Conservation (phyloP, 352 stramenopile genomes). For the Pythium volutum region DNA sequence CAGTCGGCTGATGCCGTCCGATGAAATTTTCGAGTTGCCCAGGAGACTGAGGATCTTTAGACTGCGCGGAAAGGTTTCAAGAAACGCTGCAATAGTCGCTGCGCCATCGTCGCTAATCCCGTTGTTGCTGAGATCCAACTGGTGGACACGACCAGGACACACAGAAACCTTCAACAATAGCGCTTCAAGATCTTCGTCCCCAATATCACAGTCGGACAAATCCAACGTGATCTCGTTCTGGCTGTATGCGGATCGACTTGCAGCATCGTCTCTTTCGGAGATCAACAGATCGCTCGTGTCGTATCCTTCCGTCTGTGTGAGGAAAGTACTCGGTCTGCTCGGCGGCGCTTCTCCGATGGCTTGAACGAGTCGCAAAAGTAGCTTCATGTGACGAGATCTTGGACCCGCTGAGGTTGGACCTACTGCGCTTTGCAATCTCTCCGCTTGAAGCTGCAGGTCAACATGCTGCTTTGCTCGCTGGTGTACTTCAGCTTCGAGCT, state of each 20-base stretch:
- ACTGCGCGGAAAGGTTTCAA: constrained; percentile 29
- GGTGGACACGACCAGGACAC: constrained; percentile 27
- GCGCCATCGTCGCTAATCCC: constrained; percentile 37
- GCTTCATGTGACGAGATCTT: constrained; percentile 13
- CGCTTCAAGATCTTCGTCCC: constrained; percentile 38
- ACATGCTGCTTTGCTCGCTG: constrained; percentile 33
- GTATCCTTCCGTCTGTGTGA: constrained; percentile 33
- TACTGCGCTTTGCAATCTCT: background rate
- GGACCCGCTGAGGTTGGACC: background rate
- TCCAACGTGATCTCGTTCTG: constrained; percentile 19
- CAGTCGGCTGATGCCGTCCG: constrained; percentile 30
- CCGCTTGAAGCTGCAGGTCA: constrained; percentile 1
- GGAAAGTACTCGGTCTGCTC: constrained; percentile 40
- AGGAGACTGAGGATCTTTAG: constrained; percentile 33
- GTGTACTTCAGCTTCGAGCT: constrained; percentile 36
- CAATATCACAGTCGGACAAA: constrained; percentile 31
- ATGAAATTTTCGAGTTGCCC: constrained; percentile 34
- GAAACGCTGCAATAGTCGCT: constrained; percentile 36
- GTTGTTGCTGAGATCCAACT: constrained; percentile 41
- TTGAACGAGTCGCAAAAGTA: constrained; percentile 48
- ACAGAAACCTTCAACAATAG: constrained; percentile 45
- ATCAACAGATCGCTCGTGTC: constrained; percentile 41
- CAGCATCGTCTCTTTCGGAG: background rate
- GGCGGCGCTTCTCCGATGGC: constrained; percentile 32
- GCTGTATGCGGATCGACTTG: background rate